Base-by-base conservation (phyloP, 2,329 filamentous ascomycete genomes). In the Ophiocordyceps polyrhachis-furcata region DNA sequence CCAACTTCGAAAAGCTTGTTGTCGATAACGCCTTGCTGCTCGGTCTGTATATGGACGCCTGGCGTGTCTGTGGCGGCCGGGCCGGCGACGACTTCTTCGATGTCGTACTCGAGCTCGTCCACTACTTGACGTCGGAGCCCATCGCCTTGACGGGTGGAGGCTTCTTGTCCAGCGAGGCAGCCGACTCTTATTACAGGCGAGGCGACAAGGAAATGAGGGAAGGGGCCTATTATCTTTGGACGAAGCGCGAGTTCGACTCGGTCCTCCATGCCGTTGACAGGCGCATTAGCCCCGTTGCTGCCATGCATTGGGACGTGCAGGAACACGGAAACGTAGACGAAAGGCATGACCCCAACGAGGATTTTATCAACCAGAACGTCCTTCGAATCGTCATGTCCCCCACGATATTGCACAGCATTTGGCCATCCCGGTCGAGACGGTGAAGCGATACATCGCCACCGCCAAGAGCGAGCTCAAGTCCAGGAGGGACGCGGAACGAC, bases 1-100 rank as follows among this genome's bases (percentile, higher is more conserved):
- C 91, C 12, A 88, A 94, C 59, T 98, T 96, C 54, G 91, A 98
- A 65, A 96, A 96, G 67, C 87, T 96, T 73, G 74, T 95, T 11
- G 87, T 86, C 45, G 91, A 96, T 56, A 93, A 98, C 55, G 81
- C 84, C 0, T 81, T 95, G 52, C 70, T 96, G 1, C 66, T 98
- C 2, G 74, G 80, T 21, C 70, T 91, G 7, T 96, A 91, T 54
- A 70, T 93, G 7, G 87, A 95, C 55, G 88, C 84, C 0, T 96
- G 88, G 69, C 70, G 85, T 14, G 63, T 79, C 13, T 59, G 54
- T 21, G 59, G 62, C 21, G 62, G 55, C 13, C 50, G 73, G 0
- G 70, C 72, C 43, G 71, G 81, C 12, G 70, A 74, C 5, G 83
- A 93, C 53, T 77, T 94, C 47, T 72, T 86, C 13, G 79, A 83